phyloP scores from a whole-genome alignment of 2,329 filamentous ascomycete species.

The Colletotrichum sp. region DNA sequence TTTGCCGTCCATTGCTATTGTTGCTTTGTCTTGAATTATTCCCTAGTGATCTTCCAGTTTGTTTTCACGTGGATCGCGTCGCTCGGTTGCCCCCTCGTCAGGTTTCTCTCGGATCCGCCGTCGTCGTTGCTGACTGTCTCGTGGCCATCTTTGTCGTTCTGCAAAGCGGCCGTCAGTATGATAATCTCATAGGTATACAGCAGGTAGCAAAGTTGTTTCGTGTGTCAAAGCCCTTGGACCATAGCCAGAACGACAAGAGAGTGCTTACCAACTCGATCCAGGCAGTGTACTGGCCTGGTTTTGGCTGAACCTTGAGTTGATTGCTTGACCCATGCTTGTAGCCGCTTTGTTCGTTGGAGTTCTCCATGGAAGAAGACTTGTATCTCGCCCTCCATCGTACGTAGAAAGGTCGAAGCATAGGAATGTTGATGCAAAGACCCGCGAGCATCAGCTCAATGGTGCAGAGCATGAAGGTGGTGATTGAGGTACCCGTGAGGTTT shows the following conservation, averaged over 20 bases:
- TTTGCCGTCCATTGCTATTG: background rate
- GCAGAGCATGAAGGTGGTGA: conserved; percentile 43
- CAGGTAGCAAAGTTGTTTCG: background rate
- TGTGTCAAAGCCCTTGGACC: background rate
- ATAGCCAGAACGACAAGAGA: background rate
- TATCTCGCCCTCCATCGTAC: conserved; percentile 34
- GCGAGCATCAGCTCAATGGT: conserved; percentile 44
- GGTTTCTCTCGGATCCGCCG: conserved; percentile 26
- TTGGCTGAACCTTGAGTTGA: background rate
- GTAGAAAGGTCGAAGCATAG: conserved; percentile 44
- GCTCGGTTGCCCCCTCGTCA: conserved; percentile 14
- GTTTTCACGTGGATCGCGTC: conserved; percentile 23
- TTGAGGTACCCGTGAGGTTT: conserved; percentile 44
- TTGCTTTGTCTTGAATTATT: background rate
- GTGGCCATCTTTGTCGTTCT: conserved; percentile 26
- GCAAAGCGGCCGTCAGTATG: background rate
- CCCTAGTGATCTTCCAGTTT: conserved; percentile 18
- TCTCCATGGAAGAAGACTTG: conserved; percentile 31
- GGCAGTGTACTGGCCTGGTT: conserved; percentile 2
- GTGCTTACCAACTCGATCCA: conserved; percentile 21
- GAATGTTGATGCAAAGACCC: conserved; percentile 46
- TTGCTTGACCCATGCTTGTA: conserved; percentile 5
- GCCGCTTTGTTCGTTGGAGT: conserved; percentile 23
- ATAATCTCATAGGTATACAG: background rate
- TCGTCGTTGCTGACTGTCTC: conserved; percentile 23